Evolutionary conservation across 768 basidiomycete species (phyloP).

Genomic region (Mycena pura): DNA sequence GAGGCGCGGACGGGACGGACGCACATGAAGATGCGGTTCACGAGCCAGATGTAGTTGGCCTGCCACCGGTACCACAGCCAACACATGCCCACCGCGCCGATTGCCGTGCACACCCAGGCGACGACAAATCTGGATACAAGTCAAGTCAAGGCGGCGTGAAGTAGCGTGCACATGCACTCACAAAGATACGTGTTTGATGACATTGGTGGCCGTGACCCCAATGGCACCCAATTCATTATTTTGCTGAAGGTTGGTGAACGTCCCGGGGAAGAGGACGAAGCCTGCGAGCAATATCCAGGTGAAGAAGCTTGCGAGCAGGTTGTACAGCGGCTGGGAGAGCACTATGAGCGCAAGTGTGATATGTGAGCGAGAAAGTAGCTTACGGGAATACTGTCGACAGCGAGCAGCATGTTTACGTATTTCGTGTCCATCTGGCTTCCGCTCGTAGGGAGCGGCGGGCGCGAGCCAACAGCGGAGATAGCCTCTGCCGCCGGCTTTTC

Average conservation of each 20-base stretch:
- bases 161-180: constrained; percentile 36
- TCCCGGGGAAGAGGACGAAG: constrained; percentile 68
- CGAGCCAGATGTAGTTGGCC: constrained; percentile 63
- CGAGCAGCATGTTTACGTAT: constrained; percentile 68
- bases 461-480: not conserved
- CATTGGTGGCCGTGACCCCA: constrained; percentile 38
- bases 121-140: constrained; percentile 51
- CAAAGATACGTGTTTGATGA: constrained; percentile 54
- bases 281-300: constrained; percentile 71
- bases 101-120: constrained; percentile 59
- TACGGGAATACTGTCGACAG: constrained; percentile 59
- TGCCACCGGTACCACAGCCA: constrained; percentile 68
- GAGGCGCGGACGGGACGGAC: constrained; percentile 22
- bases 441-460: constrained; percentile 3
- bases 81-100: constrained; percentile 61
- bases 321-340: constrained; percentile 39
- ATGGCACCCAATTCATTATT: constrained; percentile 34
- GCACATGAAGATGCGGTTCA: constrained; percentile 63
- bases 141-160: not conserved
- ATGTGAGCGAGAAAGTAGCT: not conserved
- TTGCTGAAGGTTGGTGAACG: constrained; percentile 56
- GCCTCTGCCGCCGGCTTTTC: not conserved
- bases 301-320: constrained; percentile 61
- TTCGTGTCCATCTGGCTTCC: constrained; percentile 48
- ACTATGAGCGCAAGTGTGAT: not conserved